Percentiles rank a stretch among this genome's conserved stretches.
Evolutionary conservation across 2,329 filamentous ascomycete species (phyloP).

Genomic region (Paecilomyces sp.): DNA sequence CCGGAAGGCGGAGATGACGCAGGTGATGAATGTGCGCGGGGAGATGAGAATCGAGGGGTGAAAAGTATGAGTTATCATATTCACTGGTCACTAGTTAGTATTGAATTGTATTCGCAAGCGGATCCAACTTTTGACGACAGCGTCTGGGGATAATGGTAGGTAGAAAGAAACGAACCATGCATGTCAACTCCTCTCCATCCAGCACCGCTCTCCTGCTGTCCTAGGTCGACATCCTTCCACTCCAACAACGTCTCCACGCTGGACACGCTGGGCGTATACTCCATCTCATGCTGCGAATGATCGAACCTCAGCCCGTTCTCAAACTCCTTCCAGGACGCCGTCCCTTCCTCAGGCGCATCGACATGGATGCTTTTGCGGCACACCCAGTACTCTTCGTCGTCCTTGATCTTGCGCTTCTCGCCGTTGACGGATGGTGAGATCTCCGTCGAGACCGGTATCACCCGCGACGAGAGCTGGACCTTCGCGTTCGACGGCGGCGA

Average conservation of each 20-base stretch:
- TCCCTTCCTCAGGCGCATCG: slow-evolving; percentile 19
- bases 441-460: not conserved
- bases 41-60: slow-evolving; percentile 22
- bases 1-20: slow-evolving; percentile 22
- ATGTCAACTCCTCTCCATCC: slow-evolving; percentile 17
- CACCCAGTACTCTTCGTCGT: slow-evolving; percentile 30
- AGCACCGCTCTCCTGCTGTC: not conserved
- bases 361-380: slow-evolving; percentile 33
- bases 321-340: slow-evolving; percentile 33
- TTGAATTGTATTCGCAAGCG: no score
- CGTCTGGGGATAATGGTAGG: no score
- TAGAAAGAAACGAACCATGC: slow-evolving; percentile 15
- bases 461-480: slow-evolving; percentile 17
- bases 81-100: slow-evolving; percentile 14
- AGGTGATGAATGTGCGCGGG: slow-evolving; percentile 25
- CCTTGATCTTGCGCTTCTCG: not conserved
- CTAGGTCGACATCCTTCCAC: slow-evolving; percentile 12
- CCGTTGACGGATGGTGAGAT: not conserved
- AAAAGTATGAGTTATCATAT: slow-evolving; percentile 30
- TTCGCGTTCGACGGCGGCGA: slow-evolving; percentile 22
- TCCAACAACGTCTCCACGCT: slow-evolving; percentile 20
- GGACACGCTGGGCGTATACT: slow-evolving; percentile 32
- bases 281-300: slow-evolving; percentile 34
- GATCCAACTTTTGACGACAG: no score
- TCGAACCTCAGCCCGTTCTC: slow-evolving; percentile 26